These are phyloP conservation scores for Lentinula sp. DNA, from an alignment of 768 basidiomycete genomes.

Conservation along the genomic window DNA sequence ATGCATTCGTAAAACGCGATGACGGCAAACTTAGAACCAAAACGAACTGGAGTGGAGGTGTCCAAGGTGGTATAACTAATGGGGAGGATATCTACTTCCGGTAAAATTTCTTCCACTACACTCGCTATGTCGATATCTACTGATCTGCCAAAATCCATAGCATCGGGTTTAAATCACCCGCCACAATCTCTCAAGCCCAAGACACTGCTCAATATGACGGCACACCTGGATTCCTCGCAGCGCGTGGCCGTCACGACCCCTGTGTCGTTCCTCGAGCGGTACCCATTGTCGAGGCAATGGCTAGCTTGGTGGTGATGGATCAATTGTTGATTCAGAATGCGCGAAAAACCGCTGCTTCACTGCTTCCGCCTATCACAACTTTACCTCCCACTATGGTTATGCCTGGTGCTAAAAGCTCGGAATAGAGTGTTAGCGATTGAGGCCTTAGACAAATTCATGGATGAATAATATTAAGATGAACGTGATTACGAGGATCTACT, in stretches of 20 bases:
- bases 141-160: slow-evolving; percentile 29
- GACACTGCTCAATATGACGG: slow-evolving; percentile 92
- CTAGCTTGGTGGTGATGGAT: slow-evolving; percentile 92
- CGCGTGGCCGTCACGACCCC: slow-evolving; percentile 92
- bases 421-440: no score
- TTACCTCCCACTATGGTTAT: slow-evolving; percentile 90
- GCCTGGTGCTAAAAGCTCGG: slow-evolving; percentile 22
- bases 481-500: no score
- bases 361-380: slow-evolving; percentile 84
- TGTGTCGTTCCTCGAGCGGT: slow-evolving; percentile 97
- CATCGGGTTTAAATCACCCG: slow-evolving; percentile 96
- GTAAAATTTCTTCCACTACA: slow-evolving; percentile 30
- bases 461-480: no score
- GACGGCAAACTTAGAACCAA: slow-evolving; percentile 75
- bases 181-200: slow-evolving; percentile 93
- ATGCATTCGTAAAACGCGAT: slow-evolving; percentile 61
- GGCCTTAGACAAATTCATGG: no score
- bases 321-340: slow-evolving; percentile 86
- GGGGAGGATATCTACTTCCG: slow-evolving; percentile 97
- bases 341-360: slow-evolving; percentile 61
- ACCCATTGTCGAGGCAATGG: slow-evolving; percentile 98
- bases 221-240: slow-evolving; percentile 78
- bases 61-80: slow-evolving; percentile 97
- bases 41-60: slow-evolving; percentile 95
- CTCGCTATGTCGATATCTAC: not conserved